Evolutionary conservation across 2,329 filamentous ascomycete genomes (phyloP).

Genomic region (Clonostachys byssicola): DNA sequence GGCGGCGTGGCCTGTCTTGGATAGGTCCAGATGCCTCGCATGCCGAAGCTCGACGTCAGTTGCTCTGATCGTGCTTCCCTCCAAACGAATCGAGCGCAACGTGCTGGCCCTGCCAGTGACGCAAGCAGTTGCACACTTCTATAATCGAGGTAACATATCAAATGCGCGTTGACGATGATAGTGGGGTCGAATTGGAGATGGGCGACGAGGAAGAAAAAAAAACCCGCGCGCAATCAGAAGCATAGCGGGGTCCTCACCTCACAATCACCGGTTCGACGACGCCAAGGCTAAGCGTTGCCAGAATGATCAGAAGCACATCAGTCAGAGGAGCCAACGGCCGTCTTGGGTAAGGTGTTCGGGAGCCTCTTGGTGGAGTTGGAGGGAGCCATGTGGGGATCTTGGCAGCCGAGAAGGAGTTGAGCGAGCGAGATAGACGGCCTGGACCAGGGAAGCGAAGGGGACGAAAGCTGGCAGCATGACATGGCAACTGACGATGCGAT

Average conservation of each 20-base stretch:
- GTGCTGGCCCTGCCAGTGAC: no score
- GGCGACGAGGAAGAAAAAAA: neutral
- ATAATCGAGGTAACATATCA: no score
- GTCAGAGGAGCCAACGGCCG: neutral
- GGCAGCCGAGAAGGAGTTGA: neutral
- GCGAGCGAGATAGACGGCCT: no score
- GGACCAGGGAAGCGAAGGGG: neutral
- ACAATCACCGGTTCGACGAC: conserved; percentile 5
- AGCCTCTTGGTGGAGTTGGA: neutral
- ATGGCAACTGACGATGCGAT: neutral
- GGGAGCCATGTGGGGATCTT: neutral
- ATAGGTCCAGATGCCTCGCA: no score
- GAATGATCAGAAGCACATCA: neutral
- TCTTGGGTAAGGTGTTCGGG: neutral
- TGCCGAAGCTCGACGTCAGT: no score
- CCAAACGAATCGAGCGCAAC: no score
- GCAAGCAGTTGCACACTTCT: no score
- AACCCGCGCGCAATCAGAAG: neutral
- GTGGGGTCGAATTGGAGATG: no score
- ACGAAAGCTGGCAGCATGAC: neutral
- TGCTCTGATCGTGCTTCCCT: no score
- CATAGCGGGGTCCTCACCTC: neutral
- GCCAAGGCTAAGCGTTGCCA: conserved; percentile 3
- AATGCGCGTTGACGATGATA: no score
- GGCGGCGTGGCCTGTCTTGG: no score